Base-by-base conservation (phyloP, 345 rosid genomes). In the Lepidium africanum region DNA sequence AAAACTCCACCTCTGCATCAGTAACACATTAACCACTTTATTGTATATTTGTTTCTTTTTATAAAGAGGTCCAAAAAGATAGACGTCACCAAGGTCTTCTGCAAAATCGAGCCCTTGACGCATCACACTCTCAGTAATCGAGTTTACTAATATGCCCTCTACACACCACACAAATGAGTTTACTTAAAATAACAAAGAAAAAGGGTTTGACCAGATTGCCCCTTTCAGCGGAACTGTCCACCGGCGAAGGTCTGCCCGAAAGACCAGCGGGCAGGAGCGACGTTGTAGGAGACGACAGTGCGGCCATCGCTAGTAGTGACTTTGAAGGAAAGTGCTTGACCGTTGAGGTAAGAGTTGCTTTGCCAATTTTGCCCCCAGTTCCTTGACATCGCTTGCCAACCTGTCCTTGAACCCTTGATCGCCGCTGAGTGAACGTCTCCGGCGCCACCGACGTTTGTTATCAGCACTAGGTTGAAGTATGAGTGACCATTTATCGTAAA, bases 341-440 rank as follows among this genome's bases (percentile, higher is more conserved):
- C 84, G 3, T 79, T 59, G 0, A 85, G 82, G 74, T 77, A 69
- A 58, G 71, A 11, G 69, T 85, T 85, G 67, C 78, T 79, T 75
- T 85, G 87, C 87, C 86, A 83, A 40, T 85, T 85, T 48, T 85
- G 87, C 0, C 84, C 90, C 85, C 87, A 85, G 71, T 83, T 85
- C 10, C 86, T 74, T 30, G 85, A 81, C 85, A 85, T 78, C 3
- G 73, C 61, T 69, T 78, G 80, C 88, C 90, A 86, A 10, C 80
- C 70, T 11, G 79, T 86, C 69, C 77, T 77, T 4, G 83, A 78
- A 30, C 90, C 90, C 65, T 82, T 86, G 60, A 86, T 67, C 11
- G 78, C 77, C 16, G 79, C 85, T 4, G 78, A 55, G 48, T 65
- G 78, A 10, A 83, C 79, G 9, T 86, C 86, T 7, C 90, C 85